phyloP scores from a whole-genome alignment of 805 yeast species.

The Saccharomycopsis lassenensis region DNA sequence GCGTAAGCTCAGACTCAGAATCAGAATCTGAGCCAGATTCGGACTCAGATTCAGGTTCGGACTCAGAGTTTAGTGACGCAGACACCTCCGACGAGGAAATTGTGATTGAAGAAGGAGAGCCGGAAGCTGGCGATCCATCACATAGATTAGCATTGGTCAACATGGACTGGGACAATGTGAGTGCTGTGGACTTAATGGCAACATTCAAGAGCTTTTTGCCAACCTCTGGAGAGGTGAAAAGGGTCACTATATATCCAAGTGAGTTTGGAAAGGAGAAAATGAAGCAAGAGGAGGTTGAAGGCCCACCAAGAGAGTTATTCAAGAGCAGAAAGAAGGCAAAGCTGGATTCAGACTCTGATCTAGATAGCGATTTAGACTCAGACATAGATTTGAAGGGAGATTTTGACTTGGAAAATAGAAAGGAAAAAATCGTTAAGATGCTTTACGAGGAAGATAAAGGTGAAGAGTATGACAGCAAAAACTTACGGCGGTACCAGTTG shows the following conservation, averaged over 20 bases:
- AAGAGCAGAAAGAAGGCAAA: constrained; percentile 32
- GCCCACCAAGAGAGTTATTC: constrained; percentile 85
- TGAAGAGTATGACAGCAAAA: constrained; percentile 73
- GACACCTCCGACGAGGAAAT: constrained; percentile 40
- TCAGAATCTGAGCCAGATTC: no score
- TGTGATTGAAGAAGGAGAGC: constrained; percentile 45
- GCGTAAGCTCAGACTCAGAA: constrained; percentile 20
- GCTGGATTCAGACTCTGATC: constrained; percentile 36
- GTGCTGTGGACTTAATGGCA: constrained; percentile 78
- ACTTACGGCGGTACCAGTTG: constrained; percentile 79
- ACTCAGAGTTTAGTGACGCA: constrained; percentile 26
- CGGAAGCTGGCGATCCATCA: constrained; percentile 85
- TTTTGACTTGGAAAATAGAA: constrained; percentile 21
- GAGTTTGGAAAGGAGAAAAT: constrained; percentile 89
- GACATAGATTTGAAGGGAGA: constrained; percentile 19
- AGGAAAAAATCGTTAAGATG: constrained; percentile 55
- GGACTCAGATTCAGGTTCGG: constrained; percentile 36
- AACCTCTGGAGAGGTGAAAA: constrained; percentile 38
- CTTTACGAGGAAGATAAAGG: constrained; percentile 73
- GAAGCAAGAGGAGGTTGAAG: constrained; percentile 81
- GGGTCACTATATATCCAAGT: constrained; percentile 73
- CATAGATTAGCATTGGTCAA: constrained; percentile 81
- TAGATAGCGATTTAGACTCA: constrained; percentile 25
- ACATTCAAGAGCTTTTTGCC: constrained; percentile 70
- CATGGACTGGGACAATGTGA: constrained; percentile 95